Conservation (phyloP, 2,329 filamentous ascomycete genomes). For the Fusarium sp. region DNA sequence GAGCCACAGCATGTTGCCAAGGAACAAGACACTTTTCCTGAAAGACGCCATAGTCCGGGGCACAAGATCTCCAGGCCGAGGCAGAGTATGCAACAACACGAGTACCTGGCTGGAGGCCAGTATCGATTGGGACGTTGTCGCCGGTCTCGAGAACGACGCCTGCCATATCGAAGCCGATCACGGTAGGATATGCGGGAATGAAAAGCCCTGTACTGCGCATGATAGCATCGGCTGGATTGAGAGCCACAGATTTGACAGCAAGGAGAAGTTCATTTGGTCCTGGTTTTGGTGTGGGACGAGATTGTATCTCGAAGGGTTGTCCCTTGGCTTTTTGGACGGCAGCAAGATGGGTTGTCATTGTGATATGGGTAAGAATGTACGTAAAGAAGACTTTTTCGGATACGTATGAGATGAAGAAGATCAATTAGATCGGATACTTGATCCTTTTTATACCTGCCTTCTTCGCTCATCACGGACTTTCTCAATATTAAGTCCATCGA, state of each 20-base stretch:
- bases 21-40: constrained; percentile 57
- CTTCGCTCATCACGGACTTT: fast-evolving
- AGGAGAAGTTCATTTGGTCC: constrained; percentile 61
- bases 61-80: constrained; percentile 55
- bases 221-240: constrained; percentile 60
- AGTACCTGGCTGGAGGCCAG: constrained; percentile 50
- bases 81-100: constrained; percentile 55
- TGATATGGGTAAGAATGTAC: background rate
- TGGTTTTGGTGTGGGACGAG: constrained; percentile 57
- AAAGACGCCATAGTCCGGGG: constrained; percentile 60
- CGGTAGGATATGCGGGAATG: constrained; percentile 55
- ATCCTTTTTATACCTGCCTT: constrained; percentile 8
- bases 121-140: constrained; percentile 49
- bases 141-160: constrained; percentile 59
- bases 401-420: background rate
- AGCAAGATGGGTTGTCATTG: constrained; percentile 56
- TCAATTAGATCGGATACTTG: fast-evolving
- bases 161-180: constrained; percentile 57
- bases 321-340: constrained; percentile 53
- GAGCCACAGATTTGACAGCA: constrained; percentile 59
- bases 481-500: background rate
- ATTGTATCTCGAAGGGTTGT: constrained; percentile 52
- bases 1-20: constrained; percentile 54
- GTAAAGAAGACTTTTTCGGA: background rate
- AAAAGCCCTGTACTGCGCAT: constrained; percentile 58